Evolutionary conservation across 305 asterid genomes (phyloP).

Genomic region (Euphrasia arctica): DNA sequence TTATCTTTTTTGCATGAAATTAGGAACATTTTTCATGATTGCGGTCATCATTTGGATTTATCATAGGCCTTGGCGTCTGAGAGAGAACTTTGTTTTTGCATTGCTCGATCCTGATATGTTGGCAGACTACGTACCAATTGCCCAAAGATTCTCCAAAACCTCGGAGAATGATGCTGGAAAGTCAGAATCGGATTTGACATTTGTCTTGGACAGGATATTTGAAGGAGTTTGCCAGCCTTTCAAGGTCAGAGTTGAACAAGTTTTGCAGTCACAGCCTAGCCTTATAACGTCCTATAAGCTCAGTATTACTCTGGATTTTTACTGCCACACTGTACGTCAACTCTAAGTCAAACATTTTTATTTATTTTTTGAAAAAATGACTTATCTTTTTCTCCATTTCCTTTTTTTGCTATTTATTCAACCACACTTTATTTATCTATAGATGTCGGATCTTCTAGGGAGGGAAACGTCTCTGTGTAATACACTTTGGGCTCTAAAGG

Average conservation of each 20-base stretch:
- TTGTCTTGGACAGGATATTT: slow-evolving; percentile 89
- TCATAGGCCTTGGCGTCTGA: slow-evolving; percentile 97
- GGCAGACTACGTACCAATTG: slow-evolving; percentile 68
- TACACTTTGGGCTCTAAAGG: slow-evolving; percentile 89
- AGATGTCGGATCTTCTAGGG: slow-evolving; percentile 93
- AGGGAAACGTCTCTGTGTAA: slow-evolving; percentile 85
- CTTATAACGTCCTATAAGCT: slow-evolving; percentile 86
- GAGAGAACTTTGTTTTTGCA: slow-evolving; percentile 90
- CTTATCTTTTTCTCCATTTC: not conserved
- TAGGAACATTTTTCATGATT: slow-evolving; percentile 4
- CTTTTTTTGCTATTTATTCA: slow-evolving; percentile 1
- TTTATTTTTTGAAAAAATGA: not conserved
- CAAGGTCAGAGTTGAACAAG: slow-evolving; percentile 97
- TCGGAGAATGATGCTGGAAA: slow-evolving; percentile 53
- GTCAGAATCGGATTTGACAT: slow-evolving; percentile 78
- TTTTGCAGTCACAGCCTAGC: slow-evolving; percentile 93
- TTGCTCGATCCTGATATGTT: slow-evolving; percentile 85
- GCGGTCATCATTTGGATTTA: slow-evolving; percentile 23
- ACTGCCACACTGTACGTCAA: slow-evolving; percentile 90
- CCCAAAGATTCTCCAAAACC: slow-evolving; percentile 50
- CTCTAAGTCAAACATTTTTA: slow-evolving; percentile 10
- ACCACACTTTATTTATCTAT: slow-evolving; percentile 27
- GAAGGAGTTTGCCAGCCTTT: slow-evolving; percentile 99
- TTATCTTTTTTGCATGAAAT: not conserved
- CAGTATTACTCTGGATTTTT: slow-evolving; percentile 83